Evolutionary conservation across 1,284 basidiomycete species (phyloP).

Genomic region (Apiotrichum gamsii): DNA sequence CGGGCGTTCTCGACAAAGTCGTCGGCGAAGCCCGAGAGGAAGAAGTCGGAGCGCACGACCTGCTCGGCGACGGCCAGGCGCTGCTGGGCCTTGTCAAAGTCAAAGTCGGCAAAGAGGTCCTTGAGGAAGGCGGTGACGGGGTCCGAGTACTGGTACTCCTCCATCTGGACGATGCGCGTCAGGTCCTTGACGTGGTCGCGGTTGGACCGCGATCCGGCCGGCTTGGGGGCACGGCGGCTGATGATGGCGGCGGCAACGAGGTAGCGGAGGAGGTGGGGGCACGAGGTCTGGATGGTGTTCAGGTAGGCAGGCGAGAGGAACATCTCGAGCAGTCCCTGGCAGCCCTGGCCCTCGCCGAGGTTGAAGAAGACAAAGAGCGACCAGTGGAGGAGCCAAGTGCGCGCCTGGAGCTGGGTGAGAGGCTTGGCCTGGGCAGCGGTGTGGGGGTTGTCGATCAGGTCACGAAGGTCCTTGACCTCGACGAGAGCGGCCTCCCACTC

Average conservation of each 20-base stretch:
- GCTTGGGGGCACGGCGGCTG: constrained; percentile 61
- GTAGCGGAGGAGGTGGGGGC: constrained; percentile 93
- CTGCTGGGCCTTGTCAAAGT: constrained; percentile 81
- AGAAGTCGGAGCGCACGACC: constrained; percentile 88
- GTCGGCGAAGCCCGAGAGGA: constrained; percentile 79
- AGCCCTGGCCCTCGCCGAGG: constrained; percentile 72
- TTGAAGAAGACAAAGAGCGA: constrained; percentile 98
- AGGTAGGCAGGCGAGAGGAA: constrained; percentile 95
- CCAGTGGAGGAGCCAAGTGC: constrained; percentile 97
- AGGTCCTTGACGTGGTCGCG: constrained; percentile 80
- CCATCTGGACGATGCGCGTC: constrained; percentile 82
- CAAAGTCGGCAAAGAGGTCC: constrained; percentile 88
- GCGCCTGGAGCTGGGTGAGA: constrained; percentile 79
- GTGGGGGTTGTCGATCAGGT: constrained; percentile 68
- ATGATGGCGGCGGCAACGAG: constrained; percentile 87
- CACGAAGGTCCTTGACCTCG: constrained; percentile 87
- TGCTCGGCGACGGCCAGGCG: constrained; percentile 72
- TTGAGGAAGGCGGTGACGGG: constrained; percentile 89
- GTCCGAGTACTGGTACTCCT: constrained; percentile 91
- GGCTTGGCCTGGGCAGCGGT: constrained; percentile 55
- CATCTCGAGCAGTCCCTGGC: constrained; percentile 85
- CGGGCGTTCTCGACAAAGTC: constrained; percentile 95
- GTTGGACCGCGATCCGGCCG: constrained; percentile 48
- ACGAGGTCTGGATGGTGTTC: constrained; percentile 93
- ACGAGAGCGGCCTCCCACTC: constrained; percentile 90